phyloP scores from a whole-genome alignment of 768 basidiomycete species.

The Hygrophorus russula region DNA sequence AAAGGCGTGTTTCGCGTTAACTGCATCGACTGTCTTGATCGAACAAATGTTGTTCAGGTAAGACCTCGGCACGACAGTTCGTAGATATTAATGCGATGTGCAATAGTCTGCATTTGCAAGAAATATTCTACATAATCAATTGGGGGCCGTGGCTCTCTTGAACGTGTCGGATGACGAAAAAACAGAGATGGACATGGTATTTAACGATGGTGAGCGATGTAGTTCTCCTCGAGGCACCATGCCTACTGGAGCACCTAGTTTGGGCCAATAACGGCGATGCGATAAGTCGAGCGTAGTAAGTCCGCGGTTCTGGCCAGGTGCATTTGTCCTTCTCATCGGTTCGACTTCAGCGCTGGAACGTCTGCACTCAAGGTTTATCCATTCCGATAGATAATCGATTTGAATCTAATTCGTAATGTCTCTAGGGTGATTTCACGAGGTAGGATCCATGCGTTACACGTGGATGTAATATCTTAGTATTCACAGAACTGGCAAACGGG shows the following conservation, averaged over 20 bases:
- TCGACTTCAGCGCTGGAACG: constrained; percentile 75
- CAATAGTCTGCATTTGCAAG: constrained; percentile 83
- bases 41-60: constrained; percentile 92
- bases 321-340: not conserved
- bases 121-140: constrained; percentile 63
- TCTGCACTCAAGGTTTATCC: constrained; percentile 80
- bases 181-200: constrained; percentile 57
- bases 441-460: constrained; percentile 15
- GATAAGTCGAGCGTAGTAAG: constrained; percentile 80
- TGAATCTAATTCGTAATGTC: constrained; percentile 4
- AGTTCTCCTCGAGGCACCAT: not conserved
- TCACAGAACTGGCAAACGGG: constrained; percentile 85
- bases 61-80: constrained; percentile 6
- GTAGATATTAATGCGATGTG: not conserved
- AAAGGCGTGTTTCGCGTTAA: constrained; percentile 84
- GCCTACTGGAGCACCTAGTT: constrained; percentile 29
- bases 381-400: constrained; percentile 1
- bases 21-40: constrained; percentile 92
- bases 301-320: constrained; percentile 9
- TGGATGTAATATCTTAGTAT: constrained; percentile 7
- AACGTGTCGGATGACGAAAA: constrained; percentile 40
- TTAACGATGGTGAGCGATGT: constrained; percentile 57
- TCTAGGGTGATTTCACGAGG: constrained; percentile 82
- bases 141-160: constrained; percentile 61
- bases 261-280: constrained; percentile 99